Evolutionary conservation across 2,329 filamentous ascomycete species (phyloP).

Genomic region (Sporothrix pseudoabietina): DNA sequence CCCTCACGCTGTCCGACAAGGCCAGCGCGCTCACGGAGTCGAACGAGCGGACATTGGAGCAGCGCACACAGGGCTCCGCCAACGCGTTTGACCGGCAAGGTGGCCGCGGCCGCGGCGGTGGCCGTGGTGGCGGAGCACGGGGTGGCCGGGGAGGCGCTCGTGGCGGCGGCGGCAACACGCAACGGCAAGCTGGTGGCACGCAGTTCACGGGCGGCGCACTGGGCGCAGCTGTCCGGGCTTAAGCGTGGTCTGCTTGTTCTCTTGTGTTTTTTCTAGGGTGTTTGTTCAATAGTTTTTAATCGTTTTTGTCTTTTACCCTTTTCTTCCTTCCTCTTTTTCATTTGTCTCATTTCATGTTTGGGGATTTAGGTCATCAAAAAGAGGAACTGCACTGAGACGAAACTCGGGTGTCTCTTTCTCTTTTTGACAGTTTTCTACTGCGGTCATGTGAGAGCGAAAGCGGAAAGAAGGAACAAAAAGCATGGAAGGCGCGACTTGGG

Average conservation of each 20-base stretch:
- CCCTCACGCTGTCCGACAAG: conserved; percentile 93
- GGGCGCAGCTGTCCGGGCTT: conserved; percentile 67
- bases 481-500: conserved; percentile 9
- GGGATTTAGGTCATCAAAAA: conserved; percentile 20
- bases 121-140: conserved; percentile 62
- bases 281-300: conserved; percentile 20
- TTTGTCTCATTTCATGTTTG: conserved; percentile 11
- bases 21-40: conserved; percentile 92
- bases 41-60: conserved; percentile 96
- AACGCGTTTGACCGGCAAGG: conserved; percentile 95
- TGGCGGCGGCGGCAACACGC: conserved; percentile 57
- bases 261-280: neutral
- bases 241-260: conserved; percentile 33
- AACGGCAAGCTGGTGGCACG: conserved; percentile 70
- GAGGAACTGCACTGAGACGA: conserved; percentile 1
- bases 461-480: neutral
- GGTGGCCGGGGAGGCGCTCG: conserved; percentile 64
- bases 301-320: neutral
- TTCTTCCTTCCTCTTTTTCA: neutral
- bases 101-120: conserved; percentile 72
- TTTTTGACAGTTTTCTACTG: neutral
- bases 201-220: conserved; percentile 82
- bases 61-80: conserved; percentile 91
- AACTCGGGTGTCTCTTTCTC: conserved; percentile 1
- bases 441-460: neutral